phyloP scores from a whole-genome alignment of 441 rosid genomes.

The Eugenia klotzschiana region DNA sequence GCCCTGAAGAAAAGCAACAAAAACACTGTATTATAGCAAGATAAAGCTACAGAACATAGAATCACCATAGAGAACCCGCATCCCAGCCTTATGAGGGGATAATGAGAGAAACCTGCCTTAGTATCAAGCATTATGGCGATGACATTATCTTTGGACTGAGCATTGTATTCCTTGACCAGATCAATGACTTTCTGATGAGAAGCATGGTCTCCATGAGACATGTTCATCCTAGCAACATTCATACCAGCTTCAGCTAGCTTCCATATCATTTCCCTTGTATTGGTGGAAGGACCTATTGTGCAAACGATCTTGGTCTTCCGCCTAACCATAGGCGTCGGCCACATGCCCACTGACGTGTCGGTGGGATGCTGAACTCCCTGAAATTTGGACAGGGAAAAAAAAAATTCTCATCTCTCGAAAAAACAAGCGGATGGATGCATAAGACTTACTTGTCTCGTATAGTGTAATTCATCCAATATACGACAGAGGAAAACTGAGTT shows the following conservation, averaged over 20 bases:
- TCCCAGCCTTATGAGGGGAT: background rate
- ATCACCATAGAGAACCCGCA: background rate
- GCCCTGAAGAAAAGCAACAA: slow-evolving; percentile 36
- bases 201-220: slow-evolving; percentile 97
- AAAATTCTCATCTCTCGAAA: background rate
- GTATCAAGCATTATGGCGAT: slow-evolving; percentile 97
- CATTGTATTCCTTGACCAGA: slow-evolving; percentile 89
- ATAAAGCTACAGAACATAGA: background rate
- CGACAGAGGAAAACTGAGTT: background rate
- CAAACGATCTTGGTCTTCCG: slow-evolving; percentile 93
- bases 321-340: slow-evolving; percentile 65
- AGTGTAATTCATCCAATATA: background rate
- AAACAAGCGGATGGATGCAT: background rate
- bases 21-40: background rate
- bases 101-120: slow-evolving; percentile 38
- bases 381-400: slow-evolving; percentile 2
- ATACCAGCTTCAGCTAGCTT: slow-evolving; percentile 85
- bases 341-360: slow-evolving; percentile 55
- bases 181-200: slow-evolving; percentile 92
- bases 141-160: slow-evolving; percentile 72
- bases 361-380: slow-evolving; percentile 42
- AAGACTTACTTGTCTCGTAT: background rate
- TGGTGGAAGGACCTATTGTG: slow-evolving; percentile 87
- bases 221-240: slow-evolving; percentile 91
- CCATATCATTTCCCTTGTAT: slow-evolving; percentile 74